Conservation (phyloP, 305 asterid genomes). For the Fraxinus nigra region DNA sequence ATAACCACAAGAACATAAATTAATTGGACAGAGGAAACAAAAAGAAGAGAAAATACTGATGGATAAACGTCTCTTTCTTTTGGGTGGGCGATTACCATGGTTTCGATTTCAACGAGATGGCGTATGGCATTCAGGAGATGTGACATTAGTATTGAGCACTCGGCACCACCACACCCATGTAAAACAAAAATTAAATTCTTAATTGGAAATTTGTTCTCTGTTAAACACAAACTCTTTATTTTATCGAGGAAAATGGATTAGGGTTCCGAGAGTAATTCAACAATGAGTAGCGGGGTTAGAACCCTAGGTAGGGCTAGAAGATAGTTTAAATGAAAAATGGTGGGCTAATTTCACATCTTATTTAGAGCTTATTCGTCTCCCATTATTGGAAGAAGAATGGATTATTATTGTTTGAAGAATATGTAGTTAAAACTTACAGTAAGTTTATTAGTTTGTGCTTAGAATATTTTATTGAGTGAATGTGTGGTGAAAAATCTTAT, state of each 20-base stretch:
- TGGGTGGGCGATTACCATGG: constrained; percentile 44
- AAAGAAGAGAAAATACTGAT: neutral
- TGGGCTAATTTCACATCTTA: too few species aligned
- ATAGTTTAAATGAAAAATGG: too few species aligned
- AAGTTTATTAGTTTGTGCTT: too few species aligned
- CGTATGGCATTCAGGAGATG: constrained; percentile 45
- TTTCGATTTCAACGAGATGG: constrained; percentile 47
- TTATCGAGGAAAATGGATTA: neutral
- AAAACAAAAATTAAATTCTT: neutral
- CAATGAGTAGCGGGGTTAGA: too few species aligned
- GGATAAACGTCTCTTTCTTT: neutral
- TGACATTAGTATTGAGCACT: constrained; percentile 37
- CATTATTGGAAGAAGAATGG: too few species aligned
- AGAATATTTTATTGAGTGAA: too few species aligned
- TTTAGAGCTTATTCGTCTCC: too few species aligned
- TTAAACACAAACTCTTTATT: neutral
- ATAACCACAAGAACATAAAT: neutral
- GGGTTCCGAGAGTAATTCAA: neutral
- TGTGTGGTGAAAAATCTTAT: too few species aligned
- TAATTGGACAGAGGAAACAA: neutral
- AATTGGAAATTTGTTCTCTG: neutral
- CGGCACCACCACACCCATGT: constrained; percentile 14
- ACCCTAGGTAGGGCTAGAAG: too few species aligned
- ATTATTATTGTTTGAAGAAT: too few species aligned
- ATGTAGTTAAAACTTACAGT: too few species aligned